A percentile compares a stretch with the other conserved stretches of the same genome.
Evolutionary conservation across 2,329 filamentous ascomycete genomes (phyloP).

Genomic region (Zymoseptoria ardabiliae): DNA sequence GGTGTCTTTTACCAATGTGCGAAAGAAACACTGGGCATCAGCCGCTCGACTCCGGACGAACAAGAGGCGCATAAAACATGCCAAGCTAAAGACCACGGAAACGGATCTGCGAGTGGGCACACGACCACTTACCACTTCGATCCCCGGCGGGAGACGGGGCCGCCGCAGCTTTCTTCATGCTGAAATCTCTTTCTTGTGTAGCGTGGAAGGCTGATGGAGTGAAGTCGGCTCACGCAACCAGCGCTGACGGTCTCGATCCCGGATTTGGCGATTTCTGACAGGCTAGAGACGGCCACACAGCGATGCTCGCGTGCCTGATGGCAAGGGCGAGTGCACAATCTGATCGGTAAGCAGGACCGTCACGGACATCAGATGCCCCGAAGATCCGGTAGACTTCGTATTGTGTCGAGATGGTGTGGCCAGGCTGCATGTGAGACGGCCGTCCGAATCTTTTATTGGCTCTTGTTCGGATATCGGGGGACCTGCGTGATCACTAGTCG

Average conservation of each 20-base stretch:
- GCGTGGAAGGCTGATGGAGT: neutral
- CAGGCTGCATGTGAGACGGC: neutral
- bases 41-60: constrained; percentile 6
- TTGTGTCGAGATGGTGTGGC: neutral
- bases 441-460: neutral
- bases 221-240: neutral
- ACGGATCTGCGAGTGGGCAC: constrained; percentile 3
- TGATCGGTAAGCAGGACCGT: neutral
- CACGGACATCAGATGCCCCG: neutral
- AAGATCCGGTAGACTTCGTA: neutral
- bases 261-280: neutral
- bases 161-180: neutral
- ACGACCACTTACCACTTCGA: constrained; percentile 10
- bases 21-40: neutral
- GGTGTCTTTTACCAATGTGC: neutral
- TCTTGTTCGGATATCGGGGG: neutral
- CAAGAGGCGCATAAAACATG: constrained; percentile 4
- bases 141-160: neutral
- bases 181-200: neutral
- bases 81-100: constrained; percentile 7
- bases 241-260: neutral
- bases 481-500: neutral
- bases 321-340: neutral
- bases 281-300: neutral
- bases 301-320: neutral